These are phyloP conservation scores for Penicillium sp. DNA, from an alignment of 2,329 filamentous ascomycete genomes.

Conservation along the genomic window DNA sequence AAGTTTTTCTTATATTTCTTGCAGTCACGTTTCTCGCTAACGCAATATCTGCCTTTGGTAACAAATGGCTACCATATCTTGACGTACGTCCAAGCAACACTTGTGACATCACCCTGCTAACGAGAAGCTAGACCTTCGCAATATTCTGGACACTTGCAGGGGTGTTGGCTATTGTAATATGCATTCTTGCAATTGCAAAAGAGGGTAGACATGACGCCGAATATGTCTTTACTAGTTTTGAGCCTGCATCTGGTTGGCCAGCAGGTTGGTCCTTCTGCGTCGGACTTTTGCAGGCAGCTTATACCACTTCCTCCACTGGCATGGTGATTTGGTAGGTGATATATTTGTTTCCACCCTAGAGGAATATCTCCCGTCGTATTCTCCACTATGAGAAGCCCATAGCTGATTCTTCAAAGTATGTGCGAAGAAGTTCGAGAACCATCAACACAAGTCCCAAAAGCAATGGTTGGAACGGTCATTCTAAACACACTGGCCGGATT, in stretches of 20 bases:
- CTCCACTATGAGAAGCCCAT: too few relatives aligned
- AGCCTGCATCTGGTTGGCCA: conserved; percentile 66
- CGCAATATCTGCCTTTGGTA: conserved; percentile 48
- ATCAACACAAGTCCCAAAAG: conserved; percentile 63
- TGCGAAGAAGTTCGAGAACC: conserved; percentile 65
- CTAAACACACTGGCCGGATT: conserved; percentile 63
- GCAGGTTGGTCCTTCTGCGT: conserved; percentile 68
- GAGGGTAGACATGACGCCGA: conserved; percentile 61
- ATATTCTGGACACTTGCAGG: conserved; percentile 66
- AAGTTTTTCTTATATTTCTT: conserved; percentile 67
- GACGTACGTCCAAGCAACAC: conserved; percentile 55
- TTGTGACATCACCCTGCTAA: conserved; percentile 42
- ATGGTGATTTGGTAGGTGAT: conserved; percentile 70
- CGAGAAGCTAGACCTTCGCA: conserved; percentile 62
- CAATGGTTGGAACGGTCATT: conserved; percentile 64
- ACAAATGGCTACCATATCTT: conserved; percentile 53
- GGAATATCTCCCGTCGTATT: not conserved
- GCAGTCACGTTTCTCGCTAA: conserved; percentile 60
- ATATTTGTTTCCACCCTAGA: not conserved
- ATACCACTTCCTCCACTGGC: conserved; percentile 66
- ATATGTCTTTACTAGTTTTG: conserved; percentile 54
- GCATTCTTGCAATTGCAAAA: conserved; percentile 66
- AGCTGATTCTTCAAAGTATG: conserved; percentile 41
- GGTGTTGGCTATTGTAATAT: conserved; percentile 62
- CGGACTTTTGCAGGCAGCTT: conserved; percentile 61